Base-by-base conservation (phyloP, 2,329 filamentous ascomycete genomes). In the Calonectria multiphialidica region DNA sequence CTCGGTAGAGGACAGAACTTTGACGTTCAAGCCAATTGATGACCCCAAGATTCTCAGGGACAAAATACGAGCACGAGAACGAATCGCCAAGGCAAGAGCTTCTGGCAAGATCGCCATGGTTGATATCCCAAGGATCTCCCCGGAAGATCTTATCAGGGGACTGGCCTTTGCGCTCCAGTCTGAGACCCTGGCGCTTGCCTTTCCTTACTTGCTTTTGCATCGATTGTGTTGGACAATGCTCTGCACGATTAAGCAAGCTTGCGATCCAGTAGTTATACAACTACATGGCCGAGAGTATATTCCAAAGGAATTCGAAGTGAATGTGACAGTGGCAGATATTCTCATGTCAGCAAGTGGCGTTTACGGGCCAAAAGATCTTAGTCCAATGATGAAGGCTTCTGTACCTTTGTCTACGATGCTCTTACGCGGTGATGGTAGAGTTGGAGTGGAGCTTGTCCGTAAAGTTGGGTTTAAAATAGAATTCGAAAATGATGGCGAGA, bases 131-230 rank as follows among this genome's bases (percentile, higher is more conserved):
- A 63, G 42, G 23, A 33, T 81, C 28, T 63, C 66, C 1, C 64
- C 77, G 0, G 75, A 76, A 5, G 50, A 82, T 23, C 80, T 87
- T 0, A 75, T 86, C 28, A 59, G 77, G 49, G 66, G 71, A 4
- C 78, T 87, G 2, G 74, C 77, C 2, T 70, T 81, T 13, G 77
- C 82, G 0, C 78, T 88, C 2, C 75, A 85, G 1, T 76, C 73
- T 8, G 86, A 88, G 72, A 67, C 79, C 0, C 4, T 83, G 1
- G 83, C 85, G 71, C 63, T 86, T 5, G 73, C 75, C 0, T 85
- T 87, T 62, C 47, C 47, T 6, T 64, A 49, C 40, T 10, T 65
- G 5, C 1, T 30, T 9, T 49, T 69, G 18, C 67, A 65, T 42
- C 16, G 3, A n/a, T 33, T 2, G 37, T 55, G 28, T 44, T 67